These are phyloP conservation scores for Talaromyces liani DNA, from an alignment of 495 filamentous ascomycete species.

Conservation along the genomic window DNA sequence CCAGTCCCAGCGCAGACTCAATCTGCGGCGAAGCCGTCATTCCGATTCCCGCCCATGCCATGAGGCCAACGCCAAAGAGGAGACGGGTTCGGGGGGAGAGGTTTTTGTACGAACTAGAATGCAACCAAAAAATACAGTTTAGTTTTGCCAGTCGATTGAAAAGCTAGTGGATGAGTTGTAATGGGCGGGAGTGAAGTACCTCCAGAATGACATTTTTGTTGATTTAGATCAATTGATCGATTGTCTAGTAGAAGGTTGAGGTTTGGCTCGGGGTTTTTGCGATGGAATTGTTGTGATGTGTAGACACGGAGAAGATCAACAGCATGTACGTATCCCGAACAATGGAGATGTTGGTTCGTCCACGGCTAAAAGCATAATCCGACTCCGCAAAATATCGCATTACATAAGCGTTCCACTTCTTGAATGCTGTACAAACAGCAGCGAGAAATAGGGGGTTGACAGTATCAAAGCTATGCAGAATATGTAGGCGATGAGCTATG, in stretches of 20 bases:
- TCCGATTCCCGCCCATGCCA: constrained; percentile 57
- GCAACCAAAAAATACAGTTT: not conserved
- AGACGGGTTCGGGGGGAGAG: constrained; percentile 55
- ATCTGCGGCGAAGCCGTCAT: constrained; percentile 51
- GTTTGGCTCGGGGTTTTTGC: not conserved
- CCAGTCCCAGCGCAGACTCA: constrained; percentile 55
- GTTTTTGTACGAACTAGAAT: constrained; percentile 47
- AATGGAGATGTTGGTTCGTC: not conserved
- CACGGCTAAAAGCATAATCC: not conserved
- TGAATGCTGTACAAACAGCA: not conserved
- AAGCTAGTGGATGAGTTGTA: not conserved
- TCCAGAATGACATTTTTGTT: constrained; percentile 32
- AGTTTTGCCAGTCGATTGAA: not conserved
- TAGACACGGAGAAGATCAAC: not conserved
- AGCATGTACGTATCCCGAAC: too few species aligned
- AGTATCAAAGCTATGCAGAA: not conserved
- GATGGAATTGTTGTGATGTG: not conserved
- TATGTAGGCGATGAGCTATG: not conserved
- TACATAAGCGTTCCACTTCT: not conserved
- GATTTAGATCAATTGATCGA: not conserved
- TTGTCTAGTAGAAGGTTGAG: not conserved
- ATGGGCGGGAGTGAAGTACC: constrained; percentile 13
- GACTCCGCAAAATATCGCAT: not conserved
- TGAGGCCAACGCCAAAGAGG: constrained; percentile 55
- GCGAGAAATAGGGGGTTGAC: not conserved